Evolutionary conservation across 2,329 filamentous ascomycete genomes (phyloP), one percentile per base, ranked within the genome.

Genomic region (Huntiella decipiens): DNA sequence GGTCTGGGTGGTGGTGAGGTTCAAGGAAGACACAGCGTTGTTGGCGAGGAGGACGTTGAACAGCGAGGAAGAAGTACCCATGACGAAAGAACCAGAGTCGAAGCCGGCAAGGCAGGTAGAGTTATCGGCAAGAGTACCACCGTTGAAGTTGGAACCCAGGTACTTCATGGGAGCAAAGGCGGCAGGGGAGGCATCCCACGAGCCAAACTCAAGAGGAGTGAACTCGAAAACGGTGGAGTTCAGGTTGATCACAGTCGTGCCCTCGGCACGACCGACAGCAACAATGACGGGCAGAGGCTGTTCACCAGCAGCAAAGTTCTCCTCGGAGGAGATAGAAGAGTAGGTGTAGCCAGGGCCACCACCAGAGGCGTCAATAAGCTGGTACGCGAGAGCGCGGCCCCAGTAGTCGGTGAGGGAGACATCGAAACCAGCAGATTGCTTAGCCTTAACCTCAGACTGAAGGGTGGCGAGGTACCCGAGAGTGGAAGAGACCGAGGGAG

Each of bases 361-460:
- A 50, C 82, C 63, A 1, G 68, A 70, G 4, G 74, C 80, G 56
- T 88, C 82, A 57, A 94, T 72, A 41, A 94, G 71, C 62, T 94
- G 86, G 61, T 81, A 92, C 1, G 79, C 79, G n/a, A 94, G 68
- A 40, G 82, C 82, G 48, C 86, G 79, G 22, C 82, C 83, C 80
- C 86, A 93, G 60, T 85, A 85, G 63, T 95, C 87, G 0, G 87
- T 94, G 48, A 94, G 68, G 6, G 82, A 81, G 3, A 72, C 73
- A 33, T 66, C 57, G 51, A 60, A 67, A 15, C 63, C 64, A 6
- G 61, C 61, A 17, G 61, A 55, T n/a, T 57, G 54, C 57, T 66
- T 66, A 48, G 52, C 53, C 1, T 52, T 49, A 7, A 65, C 59
- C 19, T 60, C 54, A 31, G 55, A 55, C 41, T 62, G 55, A 37